These are phyloP conservation scores for Cicer chorassanicum DNA, from an alignment of 306 rosid genomes.

Conservation along the genomic window DNA sequence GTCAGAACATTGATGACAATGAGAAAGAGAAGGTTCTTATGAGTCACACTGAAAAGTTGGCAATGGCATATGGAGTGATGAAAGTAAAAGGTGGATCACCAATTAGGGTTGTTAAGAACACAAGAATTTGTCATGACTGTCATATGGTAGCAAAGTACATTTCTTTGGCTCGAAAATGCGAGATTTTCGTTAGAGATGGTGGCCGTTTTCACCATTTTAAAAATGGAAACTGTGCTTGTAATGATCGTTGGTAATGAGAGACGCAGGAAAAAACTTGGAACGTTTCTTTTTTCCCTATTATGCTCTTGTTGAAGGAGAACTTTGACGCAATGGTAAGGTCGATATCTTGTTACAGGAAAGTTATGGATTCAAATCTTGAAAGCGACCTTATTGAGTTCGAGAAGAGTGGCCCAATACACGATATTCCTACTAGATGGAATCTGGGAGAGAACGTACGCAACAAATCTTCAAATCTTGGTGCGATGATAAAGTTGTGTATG, in stretches of 20 bases:
- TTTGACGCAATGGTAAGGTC: not conserved
- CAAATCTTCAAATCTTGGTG: too few relatives aligned
- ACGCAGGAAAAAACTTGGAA: not conserved
- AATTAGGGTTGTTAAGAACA: constrained; percentile 70
- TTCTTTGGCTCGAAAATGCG: constrained; percentile 52
- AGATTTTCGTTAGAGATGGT: constrained; percentile 61
- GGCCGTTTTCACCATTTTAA: constrained; percentile 71
- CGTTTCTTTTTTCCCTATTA: constrained; percentile 3
- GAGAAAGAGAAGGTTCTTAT: constrained; percentile 69
- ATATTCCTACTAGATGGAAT: too few relatives aligned
- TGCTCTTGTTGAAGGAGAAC: not conserved
- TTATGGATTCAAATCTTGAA: not conserved
- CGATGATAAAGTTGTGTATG: not conserved
- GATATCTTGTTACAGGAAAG: not conserved
- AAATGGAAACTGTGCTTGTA: constrained; percentile 68
- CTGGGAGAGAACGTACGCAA: too few relatives aligned
- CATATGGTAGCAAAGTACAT: constrained; percentile 69
- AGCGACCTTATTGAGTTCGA: too few relatives aligned
- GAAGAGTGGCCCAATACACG: too few relatives aligned
- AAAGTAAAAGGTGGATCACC: constrained; percentile 56
- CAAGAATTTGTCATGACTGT: constrained; percentile 68
- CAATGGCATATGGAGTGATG: constrained; percentile 69
- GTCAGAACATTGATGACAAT: constrained; percentile 59
- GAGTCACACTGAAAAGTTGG: constrained; percentile 78
- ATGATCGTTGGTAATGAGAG: constrained; percentile 60